phyloP scores from a whole-genome alignment of 169 alveolate genomes.

The Perkinsus chesapeaki region DNA sequence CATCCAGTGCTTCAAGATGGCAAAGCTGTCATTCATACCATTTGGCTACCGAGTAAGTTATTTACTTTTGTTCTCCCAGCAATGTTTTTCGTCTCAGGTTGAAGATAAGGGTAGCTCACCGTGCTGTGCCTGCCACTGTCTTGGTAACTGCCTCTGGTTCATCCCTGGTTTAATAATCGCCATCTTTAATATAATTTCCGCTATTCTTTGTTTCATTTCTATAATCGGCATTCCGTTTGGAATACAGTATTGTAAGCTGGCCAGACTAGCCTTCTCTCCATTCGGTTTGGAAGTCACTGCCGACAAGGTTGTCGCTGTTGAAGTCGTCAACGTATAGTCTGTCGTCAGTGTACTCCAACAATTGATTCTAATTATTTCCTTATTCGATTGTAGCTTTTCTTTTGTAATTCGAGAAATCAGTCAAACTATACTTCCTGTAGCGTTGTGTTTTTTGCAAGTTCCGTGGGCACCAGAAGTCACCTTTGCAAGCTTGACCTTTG shows the following conservation, averaged over 20 bases:
- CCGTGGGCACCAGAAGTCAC: too few relatives aligned
- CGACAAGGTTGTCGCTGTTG: neutral
- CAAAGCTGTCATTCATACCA: neutral
- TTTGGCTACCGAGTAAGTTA: neutral
- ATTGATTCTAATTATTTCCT: too few relatives aligned
- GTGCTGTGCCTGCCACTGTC: neutral
- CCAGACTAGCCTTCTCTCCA: neutral
- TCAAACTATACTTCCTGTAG: too few relatives aligned
- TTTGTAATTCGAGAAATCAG: too few relatives aligned
- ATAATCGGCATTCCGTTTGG: neutral
- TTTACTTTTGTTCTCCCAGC: neutral
- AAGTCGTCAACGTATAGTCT: neutral
- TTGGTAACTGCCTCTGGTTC: neutral
- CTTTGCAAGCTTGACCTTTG: too few relatives aligned
- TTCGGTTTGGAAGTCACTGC: neutral
- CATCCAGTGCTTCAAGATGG: neutral
- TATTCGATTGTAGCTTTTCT: neutral
- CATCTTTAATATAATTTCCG: neutral
- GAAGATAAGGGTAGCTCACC: neutral
- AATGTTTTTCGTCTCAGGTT: neutral
- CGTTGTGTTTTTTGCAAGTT: too few relatives aligned
- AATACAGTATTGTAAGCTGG: neutral
- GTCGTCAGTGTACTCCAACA: too few relatives aligned
- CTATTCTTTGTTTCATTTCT: neutral
- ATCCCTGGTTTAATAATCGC: neutral